Evolutionary conservation across 257 asterid species (phyloP).

Genomic region (Nicotiana knightiana): DNA sequence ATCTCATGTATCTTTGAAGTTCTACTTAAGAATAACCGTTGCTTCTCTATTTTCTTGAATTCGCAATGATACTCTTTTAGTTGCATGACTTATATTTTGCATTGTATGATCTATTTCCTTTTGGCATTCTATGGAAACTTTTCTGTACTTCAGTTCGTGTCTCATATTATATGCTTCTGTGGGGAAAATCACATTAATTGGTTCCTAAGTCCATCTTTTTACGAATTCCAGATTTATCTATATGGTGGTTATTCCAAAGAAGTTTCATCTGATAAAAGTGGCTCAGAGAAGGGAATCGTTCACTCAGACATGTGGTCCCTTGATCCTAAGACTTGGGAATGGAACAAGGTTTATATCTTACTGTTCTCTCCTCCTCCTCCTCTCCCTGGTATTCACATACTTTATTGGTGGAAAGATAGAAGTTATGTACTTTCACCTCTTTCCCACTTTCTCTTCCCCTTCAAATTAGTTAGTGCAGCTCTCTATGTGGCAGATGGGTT

Average conservation of each 20-base stretch:
- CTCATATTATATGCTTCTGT: background rate
- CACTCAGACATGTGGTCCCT: constrained; percentile 96
- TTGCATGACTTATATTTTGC: constrained; percentile 4
- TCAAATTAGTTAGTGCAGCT: background rate
- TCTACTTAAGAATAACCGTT: background rate
- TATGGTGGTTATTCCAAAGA: constrained; percentile 98
- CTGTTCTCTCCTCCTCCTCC: background rate
- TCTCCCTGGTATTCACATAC: background rate
- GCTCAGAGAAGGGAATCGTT: constrained; percentile 86
- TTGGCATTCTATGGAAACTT: background rate
- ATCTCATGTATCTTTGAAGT: background rate
- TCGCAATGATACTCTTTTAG: background rate
- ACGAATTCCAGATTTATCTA: constrained; percentile 57
- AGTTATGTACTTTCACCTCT: background rate
- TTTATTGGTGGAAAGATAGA: background rate
- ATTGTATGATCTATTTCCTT: background rate
- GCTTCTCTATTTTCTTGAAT: background rate
- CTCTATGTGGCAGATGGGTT: background rate
- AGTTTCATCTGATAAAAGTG: constrained; percentile 67
- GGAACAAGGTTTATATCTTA: constrained; percentile 78
- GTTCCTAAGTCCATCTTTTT: constrained; percentile 1
- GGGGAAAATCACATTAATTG: background rate
- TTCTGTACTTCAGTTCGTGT: background rate
- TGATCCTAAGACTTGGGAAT: constrained; percentile 95
- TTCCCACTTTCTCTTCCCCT: background rate